Conservation (phyloP, 306 rosid species). For the Arachis stenosperma region DNA sequence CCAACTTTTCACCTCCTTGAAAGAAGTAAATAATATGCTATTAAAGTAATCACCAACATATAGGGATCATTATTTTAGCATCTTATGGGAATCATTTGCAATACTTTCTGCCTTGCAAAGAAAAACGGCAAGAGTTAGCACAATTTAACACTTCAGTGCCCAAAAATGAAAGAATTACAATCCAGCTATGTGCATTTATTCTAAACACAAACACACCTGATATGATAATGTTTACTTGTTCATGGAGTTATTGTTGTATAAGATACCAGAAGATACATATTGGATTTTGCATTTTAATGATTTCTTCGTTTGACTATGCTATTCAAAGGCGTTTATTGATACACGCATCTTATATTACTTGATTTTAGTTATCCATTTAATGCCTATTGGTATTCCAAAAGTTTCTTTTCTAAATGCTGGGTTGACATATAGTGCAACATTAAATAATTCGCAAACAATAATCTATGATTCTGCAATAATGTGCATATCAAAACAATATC, state of each 20-base stretch:
- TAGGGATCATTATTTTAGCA: constrained; percentile 25
- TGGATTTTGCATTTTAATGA: not conserved
- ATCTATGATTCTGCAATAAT: not conserved
- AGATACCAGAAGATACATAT: not conserved
- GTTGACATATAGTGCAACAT: not conserved
- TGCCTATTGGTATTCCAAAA: too few relatives aligned
- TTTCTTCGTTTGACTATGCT: constrained; percentile 12
- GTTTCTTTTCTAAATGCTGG: too few relatives aligned
- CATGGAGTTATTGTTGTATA: constrained; percentile 13
- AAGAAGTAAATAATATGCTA: constrained; percentile 44
- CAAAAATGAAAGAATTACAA: constrained; percentile 17
- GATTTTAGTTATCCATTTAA: too few relatives aligned
- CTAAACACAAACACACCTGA: not conserved
- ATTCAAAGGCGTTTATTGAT: not conserved
- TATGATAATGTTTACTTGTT: constrained; percentile 1
- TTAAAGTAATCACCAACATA: constrained; percentile 34
- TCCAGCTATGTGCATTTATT: constrained; percentile 23
- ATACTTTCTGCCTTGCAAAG: constrained; percentile 12
- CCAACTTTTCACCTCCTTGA: constrained; percentile 97
- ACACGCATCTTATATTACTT: not conserved
- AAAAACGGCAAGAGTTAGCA: not conserved
- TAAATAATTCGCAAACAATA: constrained; percentile 13
- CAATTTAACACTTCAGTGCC: constrained; percentile 8
- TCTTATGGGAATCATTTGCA: constrained; percentile 18
- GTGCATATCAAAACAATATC: constrained; percentile 3